Evolutionary conservation across 2,329 filamentous ascomycete genomes (phyloP).

Genomic region (Exophiala spinifera): DNA sequence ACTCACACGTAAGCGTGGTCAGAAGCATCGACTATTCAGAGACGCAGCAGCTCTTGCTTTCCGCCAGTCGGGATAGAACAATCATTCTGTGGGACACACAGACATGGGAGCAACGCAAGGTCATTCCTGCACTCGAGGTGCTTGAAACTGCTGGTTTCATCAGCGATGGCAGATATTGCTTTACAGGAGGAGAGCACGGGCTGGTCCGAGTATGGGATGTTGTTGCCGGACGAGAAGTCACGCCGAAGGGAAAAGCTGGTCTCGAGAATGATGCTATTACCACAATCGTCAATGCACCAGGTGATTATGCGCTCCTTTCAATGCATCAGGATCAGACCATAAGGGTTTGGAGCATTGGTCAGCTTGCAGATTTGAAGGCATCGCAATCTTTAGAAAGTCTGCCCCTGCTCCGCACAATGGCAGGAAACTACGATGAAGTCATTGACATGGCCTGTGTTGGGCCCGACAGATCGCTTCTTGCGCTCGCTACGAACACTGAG

Average conservation of each 20-base stretch:
- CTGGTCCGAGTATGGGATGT: conserved; percentile 80
- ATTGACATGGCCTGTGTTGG: conserved; percentile 90
- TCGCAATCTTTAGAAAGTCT: conserved; percentile 44
- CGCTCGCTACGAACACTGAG: conserved; percentile 91
- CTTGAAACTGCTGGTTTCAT: conserved; percentile 83
- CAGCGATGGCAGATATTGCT: conserved; percentile 67
- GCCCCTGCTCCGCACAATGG: conserved; percentile 70
- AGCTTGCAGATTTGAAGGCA: conserved; percentile 38
- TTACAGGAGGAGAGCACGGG: conserved; percentile 81
- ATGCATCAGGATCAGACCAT: conserved; percentile 89
- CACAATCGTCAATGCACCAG: conserved; percentile 60
- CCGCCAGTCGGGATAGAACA: conserved; percentile 88
- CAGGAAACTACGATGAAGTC: conserved; percentile 95
- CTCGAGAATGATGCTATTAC: conserved; percentile 66
- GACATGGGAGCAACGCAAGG: conserved; percentile 77
- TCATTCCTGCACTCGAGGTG: conserved; percentile 80
- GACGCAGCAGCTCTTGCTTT: conserved; percentile 71
- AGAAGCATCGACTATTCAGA: conserved; percentile 78
- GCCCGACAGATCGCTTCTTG: conserved; percentile 74
- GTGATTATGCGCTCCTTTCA: conserved; percentile 58
- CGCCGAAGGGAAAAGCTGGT: conserved; percentile 64
- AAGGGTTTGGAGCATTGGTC: conserved; percentile 62
- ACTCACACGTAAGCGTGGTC: conserved; percentile 95
- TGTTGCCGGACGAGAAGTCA: conserved; percentile 73
- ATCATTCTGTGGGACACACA: conserved; percentile 85